phyloP scores from a whole-genome alignment of 2,329 filamentous ascomycete genomes.

The Chalaropsis thielavioides region DNA sequence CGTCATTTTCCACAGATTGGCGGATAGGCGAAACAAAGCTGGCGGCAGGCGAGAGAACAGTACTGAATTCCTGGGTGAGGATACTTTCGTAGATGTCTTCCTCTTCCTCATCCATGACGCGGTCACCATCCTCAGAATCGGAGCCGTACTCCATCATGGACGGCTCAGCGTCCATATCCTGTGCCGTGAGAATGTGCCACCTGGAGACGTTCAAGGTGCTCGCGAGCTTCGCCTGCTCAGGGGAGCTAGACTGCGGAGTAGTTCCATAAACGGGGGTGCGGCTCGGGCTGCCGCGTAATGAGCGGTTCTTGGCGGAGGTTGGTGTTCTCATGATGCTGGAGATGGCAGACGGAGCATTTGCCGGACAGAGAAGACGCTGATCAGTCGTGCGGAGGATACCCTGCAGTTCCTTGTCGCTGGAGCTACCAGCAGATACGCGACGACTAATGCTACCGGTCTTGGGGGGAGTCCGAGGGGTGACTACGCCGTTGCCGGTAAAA shows the following conservation, averaged over 20 bases:
- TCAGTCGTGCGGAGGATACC: slow-evolving; percentile 41
- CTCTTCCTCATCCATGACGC: slow-evolving; percentile 1
- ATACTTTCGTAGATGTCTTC: slow-evolving; percentile 1
- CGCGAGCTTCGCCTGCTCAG: slow-evolving; percentile 11
- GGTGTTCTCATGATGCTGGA: slow-evolving; percentile 11
- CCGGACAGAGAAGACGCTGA: slow-evolving; percentile 28
- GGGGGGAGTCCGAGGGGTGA: slow-evolving; percentile 4
- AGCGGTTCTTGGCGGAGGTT: slow-evolving; percentile 9
- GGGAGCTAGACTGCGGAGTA: not conserved
- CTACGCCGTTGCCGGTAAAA: not conserved
- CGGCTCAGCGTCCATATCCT: slow-evolving; percentile 6
- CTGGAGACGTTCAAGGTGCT: slow-evolving; percentile 12
- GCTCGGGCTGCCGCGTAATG: slow-evolving; percentile 7
- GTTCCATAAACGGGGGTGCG: slow-evolving; percentile 9
- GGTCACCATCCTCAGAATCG: slow-evolving; percentile 3
- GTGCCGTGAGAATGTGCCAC: slow-evolving; percentile 13
- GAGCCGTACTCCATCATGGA: not conserved
- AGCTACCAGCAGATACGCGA: not conserved
- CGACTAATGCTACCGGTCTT: not conserved
- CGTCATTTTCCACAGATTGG: not conserved
- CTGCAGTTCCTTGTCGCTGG: slow-evolving; percentile 34
- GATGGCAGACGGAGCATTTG: slow-evolving; percentile 7
- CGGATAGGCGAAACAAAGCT: slow-evolving; percentile 9
- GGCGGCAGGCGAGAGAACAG: slow-evolving; percentile 14
- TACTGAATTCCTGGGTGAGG: slow-evolving; percentile 14